Evolutionary conservation across 1,139 yeast genomes (phyloP).

Genomic region (Yamadazyma dendronema): DNA sequence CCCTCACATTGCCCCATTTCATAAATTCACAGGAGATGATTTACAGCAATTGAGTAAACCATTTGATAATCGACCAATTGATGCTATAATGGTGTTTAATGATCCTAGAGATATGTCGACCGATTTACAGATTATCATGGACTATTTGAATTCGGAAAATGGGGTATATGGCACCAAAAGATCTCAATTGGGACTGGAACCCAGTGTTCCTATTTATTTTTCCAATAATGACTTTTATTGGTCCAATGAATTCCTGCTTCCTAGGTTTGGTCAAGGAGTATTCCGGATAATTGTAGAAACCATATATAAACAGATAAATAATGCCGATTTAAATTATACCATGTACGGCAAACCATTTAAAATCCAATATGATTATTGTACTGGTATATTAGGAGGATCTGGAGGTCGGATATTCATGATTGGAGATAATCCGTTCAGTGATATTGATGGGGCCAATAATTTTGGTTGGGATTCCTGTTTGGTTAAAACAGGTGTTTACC

Average conservation of each 20-base stretch:
- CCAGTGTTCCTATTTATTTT: constrained; percentile 77
- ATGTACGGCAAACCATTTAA: constrained; percentile 84
- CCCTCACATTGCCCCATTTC: constrained; percentile 74
- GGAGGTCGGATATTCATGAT: constrained; percentile 72
- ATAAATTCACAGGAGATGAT: constrained; percentile 50
- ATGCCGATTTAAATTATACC: constrained; percentile 45
- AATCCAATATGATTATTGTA: constrained; percentile 80
- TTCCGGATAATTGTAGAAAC: constrained; percentile 65
- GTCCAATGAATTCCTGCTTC: constrained; percentile 80
- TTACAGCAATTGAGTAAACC: constrained; percentile 44
- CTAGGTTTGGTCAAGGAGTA: constrained; percentile 94
- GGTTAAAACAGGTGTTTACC: constrained; percentile 84
- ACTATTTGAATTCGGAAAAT: constrained; percentile 60
- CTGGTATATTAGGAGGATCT: constrained; percentile 34
- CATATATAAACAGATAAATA: constrained; percentile 57
- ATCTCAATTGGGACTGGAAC: constrained; percentile 29
- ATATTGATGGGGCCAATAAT: constrained; percentile 82
- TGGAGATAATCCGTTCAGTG: constrained; percentile 94
- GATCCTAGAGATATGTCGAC: constrained; percentile 92
- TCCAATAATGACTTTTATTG: constrained; percentile 87
- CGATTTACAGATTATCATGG: constrained; percentile 76
- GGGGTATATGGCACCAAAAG: constrained; percentile 71
- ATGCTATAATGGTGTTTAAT: constrained; percentile 81
- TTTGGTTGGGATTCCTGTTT: constrained; percentile 88
- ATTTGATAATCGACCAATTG: constrained; percentile 46